Evolutionary conservation across 192 early-diverging fungal genomes (phyloP), one percentile per base, ranked within the genome.

Genomic region (Linnemannia zychae): DNA sequence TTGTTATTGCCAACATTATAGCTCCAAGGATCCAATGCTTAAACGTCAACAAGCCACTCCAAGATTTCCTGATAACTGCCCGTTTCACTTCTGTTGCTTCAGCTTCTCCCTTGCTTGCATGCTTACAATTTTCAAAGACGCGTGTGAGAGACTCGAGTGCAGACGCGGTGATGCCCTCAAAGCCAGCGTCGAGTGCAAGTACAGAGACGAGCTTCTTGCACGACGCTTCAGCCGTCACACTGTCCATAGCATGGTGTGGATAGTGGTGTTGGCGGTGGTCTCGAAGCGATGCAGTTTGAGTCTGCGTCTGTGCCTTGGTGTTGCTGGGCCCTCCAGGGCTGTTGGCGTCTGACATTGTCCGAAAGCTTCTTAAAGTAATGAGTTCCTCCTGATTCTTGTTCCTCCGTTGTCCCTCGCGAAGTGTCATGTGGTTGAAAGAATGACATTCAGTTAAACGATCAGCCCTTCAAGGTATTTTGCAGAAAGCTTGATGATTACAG

Each of bases 131-230:
- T 66, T 87, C 88, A 28, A 89, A 71, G 12, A 81, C 72, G 67
- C 82, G 70, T 6, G 86, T 80, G 15, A 91, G 80, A 4, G 88
- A 53, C 15, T 87, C 74, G 6, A 91, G 70, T 3, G 90, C 87
- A 44, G 79, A 75, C 22, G 78, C 76, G 2, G 87, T 80, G 36
- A 88, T 88, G 49, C 84, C 76, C 48, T 88, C 78, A 49, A 88
- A 91, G 16, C 90, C 90, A 16, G 82, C 87, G 47, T 87, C 88
- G 52, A 87, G 78, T 20, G 88, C 88, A 37, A 91, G 72, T 31
- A 88, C 63, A 6, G 90, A 75, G 0, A 89, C 82, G 38, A 89
- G 66, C 44, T 89, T 89, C 24, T 74, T 74, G 75, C 83, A 84
- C 1, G 87, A 71, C 9, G 83, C 83, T 40, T 85, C 78, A 1